A percentile compares a stretch with the other conserved stretches of the same genome.
These are phyloP conservation scores for Pythium folliculosum DNA, from an alignment of 352 stramenopile genomes.

Conservation along the genomic window DNA sequence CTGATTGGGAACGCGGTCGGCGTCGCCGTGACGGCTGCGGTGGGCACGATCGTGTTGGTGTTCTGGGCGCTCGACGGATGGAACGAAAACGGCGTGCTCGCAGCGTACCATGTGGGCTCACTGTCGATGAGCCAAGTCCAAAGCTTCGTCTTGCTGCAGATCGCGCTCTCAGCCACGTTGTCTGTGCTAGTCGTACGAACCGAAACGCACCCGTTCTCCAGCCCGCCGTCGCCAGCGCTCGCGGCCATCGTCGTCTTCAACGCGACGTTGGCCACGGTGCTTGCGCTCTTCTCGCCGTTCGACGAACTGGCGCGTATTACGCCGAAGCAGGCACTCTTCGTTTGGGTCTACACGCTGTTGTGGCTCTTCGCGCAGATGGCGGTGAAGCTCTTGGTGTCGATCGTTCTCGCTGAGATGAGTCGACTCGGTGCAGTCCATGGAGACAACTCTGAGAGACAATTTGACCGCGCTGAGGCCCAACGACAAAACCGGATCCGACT, in stretches of 20 bases:
- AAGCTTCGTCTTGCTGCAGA: slow-evolving; percentile 94
- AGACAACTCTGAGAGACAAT: neutral
- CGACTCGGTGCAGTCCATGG: slow-evolving; percentile 52
- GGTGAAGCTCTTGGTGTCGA: slow-evolving; percentile 67
- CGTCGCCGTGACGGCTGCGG: slow-evolving; percentile 77
- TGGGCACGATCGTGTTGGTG: slow-evolving; percentile 82
- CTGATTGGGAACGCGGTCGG: slow-evolving; percentile 58
- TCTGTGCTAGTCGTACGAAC: slow-evolving; percentile 91
- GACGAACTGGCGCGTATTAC: slow-evolving; percentile 78
- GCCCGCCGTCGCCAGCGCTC: slow-evolving; percentile 64
- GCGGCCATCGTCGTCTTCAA: slow-evolving; percentile 6
- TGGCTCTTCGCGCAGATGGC: slow-evolving; percentile 90
- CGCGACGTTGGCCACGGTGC: slow-evolving; percentile 43
- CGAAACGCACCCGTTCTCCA: slow-evolving; percentile 62
- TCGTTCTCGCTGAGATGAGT: slow-evolving; percentile 45
- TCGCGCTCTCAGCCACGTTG: slow-evolving; percentile 93
- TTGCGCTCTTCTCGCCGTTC: slow-evolving; percentile 80
- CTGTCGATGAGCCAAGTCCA: slow-evolving; percentile 90
- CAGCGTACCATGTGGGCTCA: slow-evolving; percentile 54
- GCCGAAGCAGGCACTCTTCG: slow-evolving; percentile 65
- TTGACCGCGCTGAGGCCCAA: slow-evolving; percentile 47
- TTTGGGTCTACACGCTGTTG: slow-evolving; percentile 89
- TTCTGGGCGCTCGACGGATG: slow-evolving; percentile 87
- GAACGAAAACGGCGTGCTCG: slow-evolving; percentile 67
- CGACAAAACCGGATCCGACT: slow-evolving; percentile 82